phyloP scores from a whole-genome alignment of 352 stramenopile species.

The Phytophthora hybrid region DNA sequence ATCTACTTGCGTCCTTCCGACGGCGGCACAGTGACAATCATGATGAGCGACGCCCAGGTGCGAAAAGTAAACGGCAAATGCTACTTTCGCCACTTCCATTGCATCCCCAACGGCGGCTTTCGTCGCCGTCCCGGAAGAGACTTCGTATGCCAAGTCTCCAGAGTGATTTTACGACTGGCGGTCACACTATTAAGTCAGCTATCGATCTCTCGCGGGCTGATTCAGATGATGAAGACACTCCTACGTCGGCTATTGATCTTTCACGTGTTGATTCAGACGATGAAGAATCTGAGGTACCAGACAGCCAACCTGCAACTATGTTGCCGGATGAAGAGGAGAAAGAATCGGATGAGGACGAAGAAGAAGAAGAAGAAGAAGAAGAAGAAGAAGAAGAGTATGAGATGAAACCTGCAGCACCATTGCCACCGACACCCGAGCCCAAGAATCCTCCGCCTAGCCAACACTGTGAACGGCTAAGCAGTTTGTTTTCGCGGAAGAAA shows the following conservation, averaged over 20 bases:
- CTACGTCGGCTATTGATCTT: slow-evolving; percentile 12
- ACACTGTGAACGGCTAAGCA: slow-evolving; percentile 14
- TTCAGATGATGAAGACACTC: slow-evolving; percentile 23
- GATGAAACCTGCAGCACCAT: slow-evolving; percentile 41
- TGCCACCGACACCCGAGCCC: slow-evolving; percentile 18
- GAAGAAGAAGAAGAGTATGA: slow-evolving; percentile 58
- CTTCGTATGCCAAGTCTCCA: slow-evolving; percentile 37
- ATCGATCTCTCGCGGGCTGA: slow-evolving; percentile 21
- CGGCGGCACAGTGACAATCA: slow-evolving; percentile 15
- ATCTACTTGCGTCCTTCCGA: slow-evolving; percentile 42
- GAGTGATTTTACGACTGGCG: slow-evolving; percentile 3
- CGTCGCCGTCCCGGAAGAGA: slow-evolving; percentile 44
- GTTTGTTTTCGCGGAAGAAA: slow-evolving; percentile 33
- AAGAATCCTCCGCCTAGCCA: slow-evolving; percentile 6
- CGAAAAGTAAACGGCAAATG: slow-evolving; percentile 33
- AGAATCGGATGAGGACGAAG: slow-evolving; percentile 11
- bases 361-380: too few relatives aligned
- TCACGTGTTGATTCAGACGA: slow-evolving; percentile 22
- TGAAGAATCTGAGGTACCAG: slow-evolving; percentile 27
- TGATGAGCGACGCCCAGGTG: slow-evolving; percentile 13
- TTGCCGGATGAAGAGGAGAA: slow-evolving; percentile 22
- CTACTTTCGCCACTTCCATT: slow-evolving; percentile 29
- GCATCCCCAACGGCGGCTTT: slow-evolving; percentile 19
- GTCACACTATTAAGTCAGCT: background rate
- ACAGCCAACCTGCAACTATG: slow-evolving; percentile 21